Conservation (phyloP, 2,329 filamentous ascomycete genomes). For the Setomelanomma holmii region DNA sequence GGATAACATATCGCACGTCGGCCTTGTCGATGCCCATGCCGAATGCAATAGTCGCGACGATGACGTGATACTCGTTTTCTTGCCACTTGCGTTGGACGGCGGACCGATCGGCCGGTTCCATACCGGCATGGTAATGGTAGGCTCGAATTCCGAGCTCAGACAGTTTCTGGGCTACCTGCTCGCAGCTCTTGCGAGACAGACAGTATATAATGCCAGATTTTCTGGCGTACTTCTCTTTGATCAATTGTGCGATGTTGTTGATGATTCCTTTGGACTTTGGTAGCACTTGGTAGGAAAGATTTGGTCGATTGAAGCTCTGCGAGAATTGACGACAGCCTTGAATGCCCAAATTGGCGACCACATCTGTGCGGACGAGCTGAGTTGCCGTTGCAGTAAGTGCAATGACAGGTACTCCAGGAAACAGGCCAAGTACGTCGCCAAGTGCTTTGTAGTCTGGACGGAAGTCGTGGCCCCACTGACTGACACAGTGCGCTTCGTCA, state of each 20-base stretch:
- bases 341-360: slow-evolving; percentile 90
- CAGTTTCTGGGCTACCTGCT: slow-evolving; percentile 77
- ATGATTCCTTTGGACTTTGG: slow-evolving; percentile 69
- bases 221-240: slow-evolving; percentile 71
- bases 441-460: slow-evolving; percentile 92
- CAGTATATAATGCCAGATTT: slow-evolving; percentile 94
- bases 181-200: slow-evolving; percentile 82
- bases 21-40: slow-evolving; percentile 99
- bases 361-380: slow-evolving; percentile 87
- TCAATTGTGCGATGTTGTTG: slow-evolving; percentile 67
- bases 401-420: slow-evolving; percentile 86
- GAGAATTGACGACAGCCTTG: slow-evolving; percentile 77
- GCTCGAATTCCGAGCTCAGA: slow-evolving; percentile 72
- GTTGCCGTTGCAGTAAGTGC: slow-evolving; percentile 96
- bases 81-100: slow-evolving; percentile 85
- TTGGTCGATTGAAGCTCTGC: slow-evolving; percentile 97
- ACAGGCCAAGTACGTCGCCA: slow-evolving; percentile 74
- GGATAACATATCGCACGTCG: slow-evolving; percentile 94
- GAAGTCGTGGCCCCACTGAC: slow-evolving; percentile 99
- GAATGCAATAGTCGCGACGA: slow-evolving; percentile 97
- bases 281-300: slow-evolving; percentile 86
- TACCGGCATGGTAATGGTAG: slow-evolving; percentile 83
- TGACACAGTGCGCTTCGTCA: slow-evolving; percentile 98
- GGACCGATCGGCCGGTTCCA: slow-evolving; percentile 72
- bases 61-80: slow-evolving; percentile 77